These are phyloP conservation scores for Phytophthora niederhauseri DNA, from an alignment of 352 stramenopile genomes.

Conservation along the genomic window DNA sequence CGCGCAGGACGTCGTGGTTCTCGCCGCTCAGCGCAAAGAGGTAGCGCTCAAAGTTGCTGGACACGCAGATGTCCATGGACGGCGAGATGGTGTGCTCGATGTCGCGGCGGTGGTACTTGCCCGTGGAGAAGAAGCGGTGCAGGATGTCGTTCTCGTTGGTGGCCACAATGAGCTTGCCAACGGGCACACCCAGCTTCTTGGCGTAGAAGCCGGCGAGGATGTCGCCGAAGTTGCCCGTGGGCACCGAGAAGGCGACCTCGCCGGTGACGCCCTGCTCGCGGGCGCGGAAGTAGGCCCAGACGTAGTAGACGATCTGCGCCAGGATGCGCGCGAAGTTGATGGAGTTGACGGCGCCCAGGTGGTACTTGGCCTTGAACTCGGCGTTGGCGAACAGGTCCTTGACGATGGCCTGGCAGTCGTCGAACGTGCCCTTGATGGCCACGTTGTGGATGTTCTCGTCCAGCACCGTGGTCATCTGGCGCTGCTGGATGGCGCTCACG, in stretches of 20 bases:
- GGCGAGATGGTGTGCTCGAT: conserved; percentile 96
- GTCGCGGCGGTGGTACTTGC: conserved; percentile 95
- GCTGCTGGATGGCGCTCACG: conserved; percentile 97
- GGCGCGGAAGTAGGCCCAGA: conserved; percentile 96
- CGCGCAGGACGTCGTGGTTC: conserved; percentile 86
- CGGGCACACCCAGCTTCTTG: conserved; percentile 92
- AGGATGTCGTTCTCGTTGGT: conserved; percentile 99
- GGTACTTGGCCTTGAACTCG: conserved; percentile 92
- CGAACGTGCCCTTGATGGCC: conserved; percentile 95
- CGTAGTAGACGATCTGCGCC: conserved; percentile 99
- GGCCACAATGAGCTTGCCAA: conserved; percentile 97
- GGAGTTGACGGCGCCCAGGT: conserved; percentile 98
- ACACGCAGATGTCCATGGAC: conserved; percentile 99
- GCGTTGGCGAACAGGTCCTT: conserved; percentile 97
- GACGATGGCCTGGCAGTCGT: conserved; percentile 99
- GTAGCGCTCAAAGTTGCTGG: conserved; percentile 99
- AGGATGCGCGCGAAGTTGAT: conserved; percentile 99
- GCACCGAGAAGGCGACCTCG: conserved; percentile 96
- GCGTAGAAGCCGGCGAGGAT: conserved; percentile 99
- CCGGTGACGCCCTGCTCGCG: conserved; percentile 64
- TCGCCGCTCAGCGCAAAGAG: conserved; percentile 97
- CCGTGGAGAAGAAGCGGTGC: conserved; percentile 97
- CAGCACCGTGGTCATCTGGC: conserved; percentile 99
- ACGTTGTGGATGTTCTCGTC: conserved; percentile 99
- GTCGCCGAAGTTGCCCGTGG: conserved; percentile 99